phyloP scores from a whole-genome alignment of 495 filamentous ascomycete species.

The Bacidia rubella region DNA sequence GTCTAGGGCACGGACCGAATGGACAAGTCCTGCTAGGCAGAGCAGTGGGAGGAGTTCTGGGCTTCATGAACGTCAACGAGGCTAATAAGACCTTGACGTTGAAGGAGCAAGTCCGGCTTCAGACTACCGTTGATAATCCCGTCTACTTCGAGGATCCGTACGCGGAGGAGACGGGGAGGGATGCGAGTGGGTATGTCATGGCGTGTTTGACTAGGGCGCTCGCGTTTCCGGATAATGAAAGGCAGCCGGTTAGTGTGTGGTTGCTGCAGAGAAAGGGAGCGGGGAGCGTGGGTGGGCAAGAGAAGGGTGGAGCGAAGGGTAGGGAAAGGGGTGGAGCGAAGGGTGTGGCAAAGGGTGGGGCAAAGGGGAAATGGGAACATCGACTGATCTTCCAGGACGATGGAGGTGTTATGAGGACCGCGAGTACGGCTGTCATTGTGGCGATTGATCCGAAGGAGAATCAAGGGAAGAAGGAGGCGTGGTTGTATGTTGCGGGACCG shows the following conservation, averaged over 20 bases:
- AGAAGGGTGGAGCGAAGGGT: background rate
- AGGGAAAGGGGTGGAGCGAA: background rate
- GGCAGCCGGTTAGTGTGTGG: conserved; percentile 26
- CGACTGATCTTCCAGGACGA: conserved; percentile 45
- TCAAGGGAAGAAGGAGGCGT: conserved; percentile 31
- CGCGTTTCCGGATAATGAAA: conserved; percentile 22
- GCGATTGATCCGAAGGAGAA: conserved; percentile 31
- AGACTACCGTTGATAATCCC: conserved; percentile 42
- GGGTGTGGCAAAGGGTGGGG: background rate
- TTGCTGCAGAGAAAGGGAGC: conserved; percentile 16
- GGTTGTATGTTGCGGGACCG: conserved; percentile 47
- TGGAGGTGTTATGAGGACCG: conserved; percentile 35
- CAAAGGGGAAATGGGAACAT: conserved; percentile 19
- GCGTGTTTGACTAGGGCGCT: conserved; percentile 33
- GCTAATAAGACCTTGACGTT: conserved; percentile 28
- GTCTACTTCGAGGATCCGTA: conserved; percentile 40
- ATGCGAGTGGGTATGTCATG: conserved; percentile 43
- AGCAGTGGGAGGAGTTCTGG: conserved; percentile 26
- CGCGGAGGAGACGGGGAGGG: conserved; percentile 14
- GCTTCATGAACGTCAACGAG: conserved; percentile 7
- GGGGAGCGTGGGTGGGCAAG: background rate
- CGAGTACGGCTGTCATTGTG: conserved; percentile 40
- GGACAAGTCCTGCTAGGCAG: conserved; percentile 37
- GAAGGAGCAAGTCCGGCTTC: conserved; percentile 28
- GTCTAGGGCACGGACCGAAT: conserved; percentile 38